Percentiles rank a stretch among this genome's conserved stretches.
phyloP scores from a whole-genome alignment of 2,329 filamentous ascomycete species.

The Xylariales sp. region DNA sequence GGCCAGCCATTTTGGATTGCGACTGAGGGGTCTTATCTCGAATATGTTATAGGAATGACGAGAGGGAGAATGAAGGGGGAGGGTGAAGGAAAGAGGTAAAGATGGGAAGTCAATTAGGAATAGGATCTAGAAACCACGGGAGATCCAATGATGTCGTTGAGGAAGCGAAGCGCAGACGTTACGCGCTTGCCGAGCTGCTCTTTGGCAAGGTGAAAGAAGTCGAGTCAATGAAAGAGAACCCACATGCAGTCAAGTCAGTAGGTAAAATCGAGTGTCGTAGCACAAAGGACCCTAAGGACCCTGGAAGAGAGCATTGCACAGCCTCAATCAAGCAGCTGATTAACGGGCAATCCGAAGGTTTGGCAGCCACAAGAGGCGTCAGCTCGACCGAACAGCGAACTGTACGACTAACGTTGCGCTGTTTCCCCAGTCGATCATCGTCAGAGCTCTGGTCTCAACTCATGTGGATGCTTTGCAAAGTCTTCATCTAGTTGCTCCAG shows the following conservation, averaged over 20 bases:
- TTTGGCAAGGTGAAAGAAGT: slow-evolving; percentile 8
- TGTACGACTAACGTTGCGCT: too few species aligned
- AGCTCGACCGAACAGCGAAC: too few species aligned
- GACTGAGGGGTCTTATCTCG: slow-evolving; percentile 9
- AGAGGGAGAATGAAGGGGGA: neutral
- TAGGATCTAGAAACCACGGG: slow-evolving; percentile 3
- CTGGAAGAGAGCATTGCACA: neutral
- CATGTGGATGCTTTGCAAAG: too few species aligned
- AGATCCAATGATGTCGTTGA: neutral
- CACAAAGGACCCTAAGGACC: neutral
- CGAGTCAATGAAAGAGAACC: slow-evolving; percentile 8
- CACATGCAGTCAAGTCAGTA: slow-evolving; percentile 3
- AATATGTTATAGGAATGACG: neutral
- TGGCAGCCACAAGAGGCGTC: too few species aligned
- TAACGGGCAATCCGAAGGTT: too few species aligned
- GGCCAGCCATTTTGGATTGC: slow-evolving; percentile 45
- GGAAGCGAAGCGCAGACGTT: slow-evolving; percentile 2
- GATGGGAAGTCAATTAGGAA: neutral
- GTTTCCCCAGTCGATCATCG: too few species aligned
- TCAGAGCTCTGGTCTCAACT: too few species aligned
- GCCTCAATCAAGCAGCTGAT: too few species aligned
- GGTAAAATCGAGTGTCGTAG: slow-evolving; percentile 6
- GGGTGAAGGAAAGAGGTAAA: neutral
- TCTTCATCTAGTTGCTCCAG: too few species aligned
- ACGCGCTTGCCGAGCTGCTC: slow-evolving; percentile 7